A percentile compares a stretch with the other conserved stretches of the same genome.
phyloP scores from a whole-genome alignment of 202 grass and related monocot genomes.

The Hordeum pubiflorum region DNA sequence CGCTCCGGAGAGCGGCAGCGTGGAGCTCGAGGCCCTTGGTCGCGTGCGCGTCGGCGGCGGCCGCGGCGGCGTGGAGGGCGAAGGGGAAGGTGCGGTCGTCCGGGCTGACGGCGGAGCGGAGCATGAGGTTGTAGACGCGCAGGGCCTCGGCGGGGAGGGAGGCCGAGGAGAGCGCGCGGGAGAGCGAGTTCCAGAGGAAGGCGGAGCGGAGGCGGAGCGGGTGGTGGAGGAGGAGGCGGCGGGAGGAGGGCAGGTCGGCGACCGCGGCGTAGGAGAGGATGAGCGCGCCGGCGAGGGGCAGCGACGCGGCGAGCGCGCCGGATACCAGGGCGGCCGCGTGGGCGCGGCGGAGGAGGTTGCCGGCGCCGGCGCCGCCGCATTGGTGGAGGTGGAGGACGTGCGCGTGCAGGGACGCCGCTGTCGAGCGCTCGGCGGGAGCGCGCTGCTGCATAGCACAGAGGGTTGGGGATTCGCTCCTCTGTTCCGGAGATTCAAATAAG shows the following conservation, averaged over 20 bases:
- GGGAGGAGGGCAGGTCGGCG: conserved; percentile 39
- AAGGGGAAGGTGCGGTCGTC: conserved; percentile 78
- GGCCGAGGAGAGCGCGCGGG: conserved; percentile 50
- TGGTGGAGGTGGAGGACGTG: conserved; percentile 40
- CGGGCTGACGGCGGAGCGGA: conserved; percentile 34
- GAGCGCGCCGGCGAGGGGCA: conserved; percentile 46
- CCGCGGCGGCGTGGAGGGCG: conserved; percentile 51
- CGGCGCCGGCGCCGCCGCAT: conserved; percentile 14
- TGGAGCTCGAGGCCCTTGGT: conserved; percentile 68
- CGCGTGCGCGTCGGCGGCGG: neutral
- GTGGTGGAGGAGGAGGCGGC: conserved; percentile 45
- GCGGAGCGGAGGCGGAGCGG: conserved; percentile 39
- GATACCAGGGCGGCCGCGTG: conserved; percentile 43
- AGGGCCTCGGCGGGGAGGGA: conserved; percentile 35
- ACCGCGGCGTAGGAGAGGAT: conserved; percentile 69
- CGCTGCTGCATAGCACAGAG: neutral
- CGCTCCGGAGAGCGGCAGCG: conserved; percentile 43
- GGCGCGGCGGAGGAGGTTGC: conserved; percentile 15
- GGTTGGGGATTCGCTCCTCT: neutral
- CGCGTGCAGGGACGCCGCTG: conserved; percentile 25
- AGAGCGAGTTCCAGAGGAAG: conserved; percentile 94
- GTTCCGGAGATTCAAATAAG: neutral
- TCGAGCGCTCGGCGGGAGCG: neutral
- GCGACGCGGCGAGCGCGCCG: conserved; percentile 38
- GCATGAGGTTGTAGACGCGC: conserved; percentile 53